A percentile compares a stretch with the other conserved stretches of the same genome.
Evolutionary conservation across 1,284 basidiomycete species (phyloP).

Genomic region (Ustilago curta): DNA sequence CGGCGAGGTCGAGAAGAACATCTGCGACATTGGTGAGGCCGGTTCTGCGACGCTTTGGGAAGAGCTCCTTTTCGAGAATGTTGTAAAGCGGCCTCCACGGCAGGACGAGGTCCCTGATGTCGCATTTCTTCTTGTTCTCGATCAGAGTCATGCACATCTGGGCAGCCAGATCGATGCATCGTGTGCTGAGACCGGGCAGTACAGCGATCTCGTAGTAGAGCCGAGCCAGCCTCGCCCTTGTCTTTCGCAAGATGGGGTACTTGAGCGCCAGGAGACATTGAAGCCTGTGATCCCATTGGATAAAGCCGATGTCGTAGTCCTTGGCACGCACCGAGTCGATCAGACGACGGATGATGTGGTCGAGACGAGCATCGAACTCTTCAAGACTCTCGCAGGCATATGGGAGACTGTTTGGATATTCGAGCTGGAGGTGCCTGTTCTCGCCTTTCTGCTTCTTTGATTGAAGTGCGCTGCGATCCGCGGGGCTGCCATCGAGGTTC

Average conservation of each 20-base stretch:
- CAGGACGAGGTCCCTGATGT: constrained; percentile 83
- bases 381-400: constrained; percentile 84
- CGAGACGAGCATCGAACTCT: constrained; percentile 83
- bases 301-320: constrained; percentile 72
- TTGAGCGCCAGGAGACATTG: constrained; percentile 67
- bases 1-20: constrained; percentile 86
- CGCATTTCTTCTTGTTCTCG: constrained; percentile 82
- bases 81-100: constrained; percentile 89
- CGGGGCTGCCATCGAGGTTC: constrained; percentile 30
- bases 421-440: constrained; percentile 54
- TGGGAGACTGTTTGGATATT: constrained; percentile 73
- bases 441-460: constrained; percentile 38
- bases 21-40: constrained; percentile 75
- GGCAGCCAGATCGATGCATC: constrained; percentile 78
- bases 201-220: constrained; percentile 84
- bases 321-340: constrained; percentile 82
- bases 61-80: constrained; percentile 83
- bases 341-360: constrained; percentile 80
- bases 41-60: constrained; percentile 76
- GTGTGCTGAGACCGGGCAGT: constrained; percentile 81
- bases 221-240: constrained; percentile 80
- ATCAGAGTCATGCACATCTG: constrained; percentile 80
- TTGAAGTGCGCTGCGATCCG: constrained; percentile 18
- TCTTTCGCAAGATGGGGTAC: constrained; percentile 71
- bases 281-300: constrained; percentile 74